Conservation (phyloP, 345 rosid genomes). For the Ailanthus altissimus region DNA sequence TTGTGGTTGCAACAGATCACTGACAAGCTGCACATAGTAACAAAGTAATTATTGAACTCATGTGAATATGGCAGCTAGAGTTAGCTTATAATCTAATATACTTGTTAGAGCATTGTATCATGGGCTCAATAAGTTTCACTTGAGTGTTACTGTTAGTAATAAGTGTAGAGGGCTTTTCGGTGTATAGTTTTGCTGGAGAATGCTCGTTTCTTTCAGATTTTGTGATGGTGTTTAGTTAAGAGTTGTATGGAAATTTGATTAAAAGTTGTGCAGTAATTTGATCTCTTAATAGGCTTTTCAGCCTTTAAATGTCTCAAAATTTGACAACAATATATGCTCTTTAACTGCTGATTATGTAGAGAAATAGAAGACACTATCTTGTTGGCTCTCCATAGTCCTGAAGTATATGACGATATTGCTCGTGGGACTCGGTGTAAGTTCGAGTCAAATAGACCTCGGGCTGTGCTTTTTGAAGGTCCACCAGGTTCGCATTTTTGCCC, state of each 20-base stretch:
- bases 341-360: constrained; percentile 39
- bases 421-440: constrained; percentile 81
- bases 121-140: too few species aligned
- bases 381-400: constrained; percentile 83
- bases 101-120: too few species aligned
- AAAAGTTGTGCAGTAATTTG: not conserved
- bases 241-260: not conserved
- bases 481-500: constrained; percentile 58
- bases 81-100: too few species aligned
- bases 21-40: too few species aligned
- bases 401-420: constrained; percentile 87
- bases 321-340: not conserved
- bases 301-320: not conserved
- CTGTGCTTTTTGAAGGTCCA: constrained; percentile 96
- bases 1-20: too few species aligned
- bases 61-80: too few species aligned
- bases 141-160: too few species aligned
- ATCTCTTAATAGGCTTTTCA: not conserved
- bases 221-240: not conserved
- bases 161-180: not conserved
- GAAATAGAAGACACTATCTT: constrained; percentile 93
- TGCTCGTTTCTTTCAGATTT: not conserved
- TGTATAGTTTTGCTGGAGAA: not conserved
- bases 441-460: constrained; percentile 92
- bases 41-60: too few species aligned